phyloP scores from a whole-genome alignment of 139 green algal species.

The Astrephomene gubernaculifera region DNA sequence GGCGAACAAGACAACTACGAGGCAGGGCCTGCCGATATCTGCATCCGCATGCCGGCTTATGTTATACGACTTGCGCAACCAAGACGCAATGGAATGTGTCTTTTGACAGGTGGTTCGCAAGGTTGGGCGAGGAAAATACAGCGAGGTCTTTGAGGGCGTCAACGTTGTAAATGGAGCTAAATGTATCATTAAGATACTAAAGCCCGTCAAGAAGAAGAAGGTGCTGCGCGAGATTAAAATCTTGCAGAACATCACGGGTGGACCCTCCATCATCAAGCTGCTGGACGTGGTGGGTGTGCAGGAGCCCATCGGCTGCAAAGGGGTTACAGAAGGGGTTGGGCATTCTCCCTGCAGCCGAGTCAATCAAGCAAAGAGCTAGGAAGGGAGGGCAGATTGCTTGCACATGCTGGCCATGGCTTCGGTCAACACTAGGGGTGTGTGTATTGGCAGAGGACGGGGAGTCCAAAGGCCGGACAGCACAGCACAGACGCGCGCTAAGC shows the following conservation, averaged over 20 bases:
- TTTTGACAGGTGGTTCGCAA: slow-evolving; percentile 83
- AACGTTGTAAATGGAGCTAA: slow-evolving; percentile 79
- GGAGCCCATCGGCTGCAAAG: too few species aligned
- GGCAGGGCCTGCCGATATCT: slow-evolving; percentile 32
- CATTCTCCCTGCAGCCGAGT: too few species aligned
- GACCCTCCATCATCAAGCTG: slow-evolving; percentile 97
- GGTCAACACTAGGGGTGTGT: too few species aligned
- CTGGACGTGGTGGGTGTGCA: slow-evolving; percentile 84
- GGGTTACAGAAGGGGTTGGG: too few species aligned
- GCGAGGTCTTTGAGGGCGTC: slow-evolving; percentile 98
- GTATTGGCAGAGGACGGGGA: too few species aligned
- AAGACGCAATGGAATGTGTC: not conserved
- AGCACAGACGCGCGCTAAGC: too few species aligned
- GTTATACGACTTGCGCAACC: too few species aligned
- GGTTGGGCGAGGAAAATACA: slow-evolving; percentile 96
- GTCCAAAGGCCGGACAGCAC: too few species aligned
- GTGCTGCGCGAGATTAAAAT: slow-evolving; percentile 99
- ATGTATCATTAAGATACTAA: slow-evolving; percentile 98
- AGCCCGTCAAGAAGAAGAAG: slow-evolving; percentile 99
- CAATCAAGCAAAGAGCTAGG: too few species aligned
- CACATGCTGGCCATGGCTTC: too few species aligned
- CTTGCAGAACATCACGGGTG: slow-evolving; percentile 72
- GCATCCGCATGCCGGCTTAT: not conserved
- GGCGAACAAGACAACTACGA: slow-evolving; percentile 90
- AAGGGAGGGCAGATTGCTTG: too few species aligned